Evolutionary conservation across 495 filamentous ascomycete species (phyloP).

Genomic region (Penicillium odoratum): DNA sequence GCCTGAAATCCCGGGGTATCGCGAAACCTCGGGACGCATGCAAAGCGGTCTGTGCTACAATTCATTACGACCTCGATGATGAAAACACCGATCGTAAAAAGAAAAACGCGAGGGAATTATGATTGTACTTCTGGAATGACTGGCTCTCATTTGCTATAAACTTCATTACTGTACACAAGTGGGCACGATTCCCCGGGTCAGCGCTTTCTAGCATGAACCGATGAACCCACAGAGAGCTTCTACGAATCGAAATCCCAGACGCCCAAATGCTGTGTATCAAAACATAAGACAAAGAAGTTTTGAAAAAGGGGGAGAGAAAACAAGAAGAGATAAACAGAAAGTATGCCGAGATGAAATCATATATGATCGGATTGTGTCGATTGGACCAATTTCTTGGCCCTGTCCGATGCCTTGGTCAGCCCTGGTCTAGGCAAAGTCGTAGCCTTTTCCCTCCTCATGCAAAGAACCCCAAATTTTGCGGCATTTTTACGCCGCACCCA

Average conservation of each 20-base stretch:
- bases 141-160: constrained; percentile 15
- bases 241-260: constrained; percentile 40
- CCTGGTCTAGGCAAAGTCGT: constrained; percentile 5
- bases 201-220: constrained; percentile 23
- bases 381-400: not conserved
- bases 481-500: constrained; percentile 49
- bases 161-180: constrained; percentile 37
- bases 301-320: constrained; percentile 14
- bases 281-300: constrained; percentile 21
- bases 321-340: constrained; percentile 8
- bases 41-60: constrained; percentile 20
- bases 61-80: not conserved
- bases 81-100: not conserved
- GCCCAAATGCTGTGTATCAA: constrained; percentile 47
- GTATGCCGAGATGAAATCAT: constrained; percentile 13
- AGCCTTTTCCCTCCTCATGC: not conserved
- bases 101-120: constrained; percentile 3
- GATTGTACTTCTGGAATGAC: not conserved
- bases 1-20: constrained; percentile 15
- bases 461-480: not conserved
- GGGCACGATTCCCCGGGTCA: constrained; percentile 28
- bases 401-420: not conserved
- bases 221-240: constrained; percentile 21
- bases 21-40: constrained; percentile 18
- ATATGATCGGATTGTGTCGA: not conserved